Base-by-base conservation (phyloP, 495 filamentous ascomycete species). In the Podospora comata region DNA sequence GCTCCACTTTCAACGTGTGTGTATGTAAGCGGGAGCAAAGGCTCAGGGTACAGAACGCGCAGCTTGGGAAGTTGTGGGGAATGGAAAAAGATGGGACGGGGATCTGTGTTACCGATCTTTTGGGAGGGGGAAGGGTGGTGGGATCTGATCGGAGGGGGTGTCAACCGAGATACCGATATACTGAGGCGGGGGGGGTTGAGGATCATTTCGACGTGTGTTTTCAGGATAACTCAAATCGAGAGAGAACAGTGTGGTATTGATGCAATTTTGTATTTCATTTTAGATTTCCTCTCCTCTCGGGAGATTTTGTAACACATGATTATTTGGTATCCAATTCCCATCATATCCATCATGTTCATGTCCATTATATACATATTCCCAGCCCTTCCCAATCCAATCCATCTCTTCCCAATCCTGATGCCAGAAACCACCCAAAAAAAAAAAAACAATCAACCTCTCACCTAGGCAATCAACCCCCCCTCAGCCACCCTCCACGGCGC, bases 401-500 rank as follows among this genome's bases (percentile, higher is more conserved):
- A 48, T 6, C 34, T 2, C 39, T 11, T 11, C 39, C 39, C 39
- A 48, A 39, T 11, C 34, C 2, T 11, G 11, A 39, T 11, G 15
- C 39, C 39, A 6, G 5, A 11, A 18, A 11, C 39, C 9, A 11
- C 39, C 13, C 0, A 32, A 32, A 32, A 32, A 32, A 32, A 4
- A 32, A 32, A 32, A 32, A 32, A 32, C 5, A 32, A 32, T 57
- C 16, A 62, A 63, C 23, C 23, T 23, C 23, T 23, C 23, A 23
- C 23, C 23, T 23, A 23, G 20, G 34, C 32, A 55, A 67, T 23
- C 59, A 60, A 65, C 48, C 15, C 56, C 63, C 16, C 15, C 39
- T 57, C 16, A 4, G 2, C 20, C 48, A 28, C 39, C 68, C 44
- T 67, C 61, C 57, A 73, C 20, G 63, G 20, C 55, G 16, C 61